phyloP scores from a whole-genome alignment of 129 eudicot genomes.

The Ambrosia artemisiifolia region DNA sequence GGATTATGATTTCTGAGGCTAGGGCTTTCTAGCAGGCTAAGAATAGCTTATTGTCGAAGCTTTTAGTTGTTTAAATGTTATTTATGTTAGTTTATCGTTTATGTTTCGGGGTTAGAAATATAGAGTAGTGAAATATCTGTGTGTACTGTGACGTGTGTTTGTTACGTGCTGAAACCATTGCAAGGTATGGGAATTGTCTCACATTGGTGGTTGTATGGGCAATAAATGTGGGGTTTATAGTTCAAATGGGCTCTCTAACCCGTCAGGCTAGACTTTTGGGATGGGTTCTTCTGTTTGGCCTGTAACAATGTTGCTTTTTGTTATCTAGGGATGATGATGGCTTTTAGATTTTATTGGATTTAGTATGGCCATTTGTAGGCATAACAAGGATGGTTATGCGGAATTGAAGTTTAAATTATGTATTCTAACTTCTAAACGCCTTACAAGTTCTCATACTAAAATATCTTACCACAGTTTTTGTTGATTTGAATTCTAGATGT shows the following conservation, averaged over 20 bases:
- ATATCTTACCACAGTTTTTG: background rate
- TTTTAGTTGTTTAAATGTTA: background rate
- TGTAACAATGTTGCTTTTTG: too few relatives aligned
- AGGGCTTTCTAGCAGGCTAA: background rate
- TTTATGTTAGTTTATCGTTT: background rate
- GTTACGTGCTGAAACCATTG: too few relatives aligned
- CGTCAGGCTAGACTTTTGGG: too few relatives aligned
- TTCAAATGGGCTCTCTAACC: too few relatives aligned
- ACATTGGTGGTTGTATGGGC: too few relatives aligned
- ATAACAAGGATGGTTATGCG: background rate
- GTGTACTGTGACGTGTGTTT: too few relatives aligned
- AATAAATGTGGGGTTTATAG: too few relatives aligned
- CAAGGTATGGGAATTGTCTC: too few relatives aligned
- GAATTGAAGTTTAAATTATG: background rate
- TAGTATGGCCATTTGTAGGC: background rate
- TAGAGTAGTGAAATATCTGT: too few relatives aligned
- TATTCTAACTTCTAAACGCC: background rate
- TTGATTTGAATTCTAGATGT: conserved; percentile 8
- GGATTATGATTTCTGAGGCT: too few relatives aligned
- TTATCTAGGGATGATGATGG: background rate
- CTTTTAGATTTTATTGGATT: background rate
- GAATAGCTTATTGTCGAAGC: background rate
- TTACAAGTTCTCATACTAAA: background rate
- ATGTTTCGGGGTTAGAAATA: too few relatives aligned
- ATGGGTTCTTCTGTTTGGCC: too few relatives aligned